phyloP scores from a whole-genome alignment of 768 basidiomycete species.

The Heimioporus sp. region DNA sequence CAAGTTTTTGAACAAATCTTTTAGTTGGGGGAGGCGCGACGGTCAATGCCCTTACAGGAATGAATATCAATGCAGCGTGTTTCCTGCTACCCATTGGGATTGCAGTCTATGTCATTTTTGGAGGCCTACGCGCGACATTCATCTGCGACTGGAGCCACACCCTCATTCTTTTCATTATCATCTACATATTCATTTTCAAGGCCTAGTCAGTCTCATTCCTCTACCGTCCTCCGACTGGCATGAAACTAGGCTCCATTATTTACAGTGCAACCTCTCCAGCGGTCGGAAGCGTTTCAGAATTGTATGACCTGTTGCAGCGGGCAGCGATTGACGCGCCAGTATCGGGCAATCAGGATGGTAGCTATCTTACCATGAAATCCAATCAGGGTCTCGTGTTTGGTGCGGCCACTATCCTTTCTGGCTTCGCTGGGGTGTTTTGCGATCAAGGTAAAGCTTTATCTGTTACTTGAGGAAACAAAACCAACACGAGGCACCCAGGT shows the following conservation, averaged over 20 bases:
- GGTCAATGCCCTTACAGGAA: conserved; percentile 44
- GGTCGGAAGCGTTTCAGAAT: conserved; percentile 36
- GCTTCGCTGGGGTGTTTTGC: conserved; percentile 49
- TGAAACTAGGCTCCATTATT: conserved; percentile 1
- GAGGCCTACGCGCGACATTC: conserved; percentile 45
- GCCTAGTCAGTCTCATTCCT: conserved; percentile 25
- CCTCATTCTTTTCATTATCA: conserved; percentile 42
- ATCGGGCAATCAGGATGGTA: conserved; percentile 46
- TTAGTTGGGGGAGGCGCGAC: conserved; percentile 46
- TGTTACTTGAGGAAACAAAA: neutral
- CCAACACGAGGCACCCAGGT: conserved; percentile 23
- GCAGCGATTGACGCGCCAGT: conserved; percentile 48
- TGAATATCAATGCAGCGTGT: conserved; percentile 43
- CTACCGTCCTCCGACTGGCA: neutral
- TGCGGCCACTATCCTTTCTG: conserved; percentile 36
- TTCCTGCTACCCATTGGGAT: conserved; percentile 47
- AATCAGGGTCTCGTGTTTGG: conserved; percentile 44
- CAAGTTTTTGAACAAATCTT: neutral
- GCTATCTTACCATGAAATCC: conserved; percentile 58
- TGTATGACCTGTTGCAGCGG: conserved; percentile 47
- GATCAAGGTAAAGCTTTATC: conserved; percentile 39
- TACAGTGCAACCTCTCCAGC: conserved; percentile 36
- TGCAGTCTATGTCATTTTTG: conserved; percentile 41
- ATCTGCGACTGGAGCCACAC: conserved; percentile 46
- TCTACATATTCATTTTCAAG: conserved; percentile 34